Conservation (phyloP, 768 basidiomycete species). For the Heimioporus sp. region DNA sequence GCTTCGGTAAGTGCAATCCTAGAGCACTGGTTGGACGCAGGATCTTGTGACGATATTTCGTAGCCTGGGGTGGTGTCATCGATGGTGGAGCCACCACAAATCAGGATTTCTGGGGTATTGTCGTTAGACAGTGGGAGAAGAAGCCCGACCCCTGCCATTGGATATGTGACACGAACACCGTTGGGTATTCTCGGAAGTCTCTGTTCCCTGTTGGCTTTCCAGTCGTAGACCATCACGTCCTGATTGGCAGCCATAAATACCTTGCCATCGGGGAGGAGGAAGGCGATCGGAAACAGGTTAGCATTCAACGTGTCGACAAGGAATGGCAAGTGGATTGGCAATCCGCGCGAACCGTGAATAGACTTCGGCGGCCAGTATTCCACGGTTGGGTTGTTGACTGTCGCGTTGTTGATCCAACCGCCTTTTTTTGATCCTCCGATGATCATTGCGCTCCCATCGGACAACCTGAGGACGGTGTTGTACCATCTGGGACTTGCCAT, state of each 20-base stretch:
- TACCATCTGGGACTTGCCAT: constrained; percentile 85
- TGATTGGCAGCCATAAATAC: constrained; percentile 78
- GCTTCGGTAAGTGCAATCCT: constrained; percentile 62
- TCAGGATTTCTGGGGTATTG: constrained; percentile 66
- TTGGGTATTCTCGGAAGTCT: constrained; percentile 70
- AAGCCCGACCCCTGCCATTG: constrained; percentile 74
- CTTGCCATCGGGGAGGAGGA: constrained; percentile 64
- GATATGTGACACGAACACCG: constrained; percentile 78
- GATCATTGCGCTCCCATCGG: constrained; percentile 81
- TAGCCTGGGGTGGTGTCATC: constrained; percentile 59
- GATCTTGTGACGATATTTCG: constrained; percentile 67
- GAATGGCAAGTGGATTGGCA: constrained; percentile 63
- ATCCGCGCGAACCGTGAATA: constrained; percentile 62
- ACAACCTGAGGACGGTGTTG: constrained; percentile 63
- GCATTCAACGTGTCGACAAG: constrained; percentile 71
- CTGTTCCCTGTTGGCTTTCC: constrained; percentile 59
- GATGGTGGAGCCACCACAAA: constrained; percentile 75
- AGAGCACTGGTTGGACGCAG: constrained; percentile 71
- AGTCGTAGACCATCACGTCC: constrained; percentile 79
- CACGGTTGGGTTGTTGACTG: constrained; percentile 77
- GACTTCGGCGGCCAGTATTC: constrained; percentile 83
- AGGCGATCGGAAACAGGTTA: constrained; percentile 81
- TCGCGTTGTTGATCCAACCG: constrained; percentile 84
- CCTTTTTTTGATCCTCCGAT: constrained; percentile 80
- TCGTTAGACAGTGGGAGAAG: constrained; percentile 70